These are phyloP conservation scores for Pisolithus thermaeus DNA, from an alignment of 1,284 basidiomycete genomes.

Conservation along the genomic window DNA sequence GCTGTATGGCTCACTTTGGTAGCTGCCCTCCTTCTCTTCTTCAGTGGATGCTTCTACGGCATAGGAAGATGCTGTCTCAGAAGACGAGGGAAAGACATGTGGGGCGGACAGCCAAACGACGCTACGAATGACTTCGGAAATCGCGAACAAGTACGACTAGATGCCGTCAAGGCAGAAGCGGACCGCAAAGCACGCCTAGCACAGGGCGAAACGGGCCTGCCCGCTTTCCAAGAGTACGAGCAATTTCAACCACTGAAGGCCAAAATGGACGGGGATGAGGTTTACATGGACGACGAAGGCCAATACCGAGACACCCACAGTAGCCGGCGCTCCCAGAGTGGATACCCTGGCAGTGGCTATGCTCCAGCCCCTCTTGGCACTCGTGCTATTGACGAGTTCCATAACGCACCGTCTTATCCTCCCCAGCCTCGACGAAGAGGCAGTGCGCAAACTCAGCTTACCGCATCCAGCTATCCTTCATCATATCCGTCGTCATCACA, in stretches of 20 bases:
- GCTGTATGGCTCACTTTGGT: constrained; percentile 84
- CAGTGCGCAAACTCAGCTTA: constrained; percentile 39
- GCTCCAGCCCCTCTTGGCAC: constrained; percentile 55
- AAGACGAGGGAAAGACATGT: constrained; percentile 42
- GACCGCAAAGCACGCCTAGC: constrained; percentile 70
- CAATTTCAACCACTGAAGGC: constrained; percentile 56
- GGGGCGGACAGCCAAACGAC: constrained; percentile 28
- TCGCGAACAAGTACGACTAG: constrained; percentile 61
- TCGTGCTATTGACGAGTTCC: constrained; percentile 63
- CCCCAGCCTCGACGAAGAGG: constrained; percentile 37
- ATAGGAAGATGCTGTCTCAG: constrained; percentile 76
- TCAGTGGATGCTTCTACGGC: constrained; percentile 81
- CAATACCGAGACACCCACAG: constrained; percentile 29
- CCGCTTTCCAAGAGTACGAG: constrained; percentile 66
- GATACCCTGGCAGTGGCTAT: constrained; percentile 54
- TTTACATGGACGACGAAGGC: constrained; percentile 40
- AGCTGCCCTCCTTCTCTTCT: constrained; percentile 77
- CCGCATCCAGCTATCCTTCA: constrained; percentile 39
- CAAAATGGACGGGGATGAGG: constrained; percentile 50
- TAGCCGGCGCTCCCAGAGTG: constrained; percentile 24
- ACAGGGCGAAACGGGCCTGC: constrained; percentile 60
- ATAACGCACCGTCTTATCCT: constrained; percentile 48
- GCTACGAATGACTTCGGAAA: constrained; percentile 32
- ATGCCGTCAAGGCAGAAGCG: constrained; percentile 76
- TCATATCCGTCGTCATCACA: constrained; percentile 30